Conservation (phyloP, 2,329 filamentous ascomycete genomes). For the Arthrobotrys iridis region DNA sequence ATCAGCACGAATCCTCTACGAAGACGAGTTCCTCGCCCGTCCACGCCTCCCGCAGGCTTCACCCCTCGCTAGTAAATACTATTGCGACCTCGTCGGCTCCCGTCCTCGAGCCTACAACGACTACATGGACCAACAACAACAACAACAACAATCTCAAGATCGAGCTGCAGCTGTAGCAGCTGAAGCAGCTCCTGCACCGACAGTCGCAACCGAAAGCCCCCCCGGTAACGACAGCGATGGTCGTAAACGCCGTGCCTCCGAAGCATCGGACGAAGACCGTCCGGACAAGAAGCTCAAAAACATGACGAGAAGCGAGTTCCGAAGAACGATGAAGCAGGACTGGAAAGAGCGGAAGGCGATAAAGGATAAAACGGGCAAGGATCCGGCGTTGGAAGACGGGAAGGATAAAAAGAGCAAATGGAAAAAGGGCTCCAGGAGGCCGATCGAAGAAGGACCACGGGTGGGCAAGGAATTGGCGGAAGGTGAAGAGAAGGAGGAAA, state of each 20-base stretch:
- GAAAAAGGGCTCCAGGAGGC: not conserved
- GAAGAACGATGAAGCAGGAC: conserved; percentile 43
- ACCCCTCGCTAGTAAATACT: not conserved
- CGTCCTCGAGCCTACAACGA: conserved; percentile 44
- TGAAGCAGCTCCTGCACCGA: not conserved
- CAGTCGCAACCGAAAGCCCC: not conserved
- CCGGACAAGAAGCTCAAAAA: conserved; percentile 49
- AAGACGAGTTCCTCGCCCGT: conserved; percentile 21
- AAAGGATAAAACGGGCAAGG: conserved; percentile 9
- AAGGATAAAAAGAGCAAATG: conserved; percentile 1
- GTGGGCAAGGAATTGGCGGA: conserved; percentile 14
- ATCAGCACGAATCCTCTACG: conserved; percentile 12
- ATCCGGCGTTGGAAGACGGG: conserved; percentile 1
- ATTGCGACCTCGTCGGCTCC: conserved; percentile 32
- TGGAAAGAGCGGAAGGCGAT: conserved; percentile 35
- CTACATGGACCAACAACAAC: conserved; percentile 49
- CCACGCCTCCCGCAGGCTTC: conserved; percentile 14
- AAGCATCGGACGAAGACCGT: not conserved
- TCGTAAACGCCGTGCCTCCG: conserved; percentile 30
- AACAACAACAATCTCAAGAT: conserved; percentile 6
- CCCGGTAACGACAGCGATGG: conserved; percentile 12
- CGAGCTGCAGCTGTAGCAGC: not conserved
- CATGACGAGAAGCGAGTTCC: conserved; percentile 44
- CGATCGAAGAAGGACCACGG: conserved; percentile 27
- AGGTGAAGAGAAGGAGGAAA: conserved; percentile 69